Evolutionary conservation across 176 grass and related monocot species (phyloP), one percentile per base, ranked within the genome.

Genomic region (Oryza meridionalis): DNA sequence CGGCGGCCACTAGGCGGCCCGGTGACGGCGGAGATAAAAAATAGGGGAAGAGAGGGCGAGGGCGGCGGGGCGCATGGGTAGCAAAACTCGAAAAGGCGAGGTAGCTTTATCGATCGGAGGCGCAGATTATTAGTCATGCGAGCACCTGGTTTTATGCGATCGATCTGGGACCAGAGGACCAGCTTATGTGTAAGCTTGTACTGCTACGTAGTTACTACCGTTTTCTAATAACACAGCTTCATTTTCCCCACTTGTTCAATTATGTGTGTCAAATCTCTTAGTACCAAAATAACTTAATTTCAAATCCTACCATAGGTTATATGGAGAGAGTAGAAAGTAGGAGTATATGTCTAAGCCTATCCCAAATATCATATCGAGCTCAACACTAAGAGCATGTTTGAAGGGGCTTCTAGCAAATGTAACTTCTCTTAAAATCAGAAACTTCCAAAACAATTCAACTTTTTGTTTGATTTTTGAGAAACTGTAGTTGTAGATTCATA

Each of bases 31-130:
- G 50, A 5, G 50, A 5, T 19, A 17, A 55, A 17, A 19, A 55
- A 55, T 10, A 55, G 50, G 50, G 50, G 46, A 15, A 4, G 46
- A 14, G 46, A 4, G 46, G 40, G 42, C 46, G 46, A 55, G 50
- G 50, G 16, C 16, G 50, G 16, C 33, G 15, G 50, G 50, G n/a
- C 27, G 47, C 73, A 58, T 58, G 73, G 73, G 29, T 3, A 29
- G 6, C 37, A 63, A 19, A 9, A 50, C 31, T 8, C 70, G 43
- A 13, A 84, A 85, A 85, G 72, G 83, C 22, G 66, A 14, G 7
- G 2, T 11, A n/a, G 31, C 88, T 89, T 89, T 89, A 85, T 76
- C 50, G 83, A 85, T 76, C 25, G 83, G 83, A 71, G 42, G 65
- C 65, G 44, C 46, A 19, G 22, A 1, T 4, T 7, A 21, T 69